phyloP scores from a whole-genome alignment of 768 basidiomycete genomes.

The Podaxis sp. region DNA sequence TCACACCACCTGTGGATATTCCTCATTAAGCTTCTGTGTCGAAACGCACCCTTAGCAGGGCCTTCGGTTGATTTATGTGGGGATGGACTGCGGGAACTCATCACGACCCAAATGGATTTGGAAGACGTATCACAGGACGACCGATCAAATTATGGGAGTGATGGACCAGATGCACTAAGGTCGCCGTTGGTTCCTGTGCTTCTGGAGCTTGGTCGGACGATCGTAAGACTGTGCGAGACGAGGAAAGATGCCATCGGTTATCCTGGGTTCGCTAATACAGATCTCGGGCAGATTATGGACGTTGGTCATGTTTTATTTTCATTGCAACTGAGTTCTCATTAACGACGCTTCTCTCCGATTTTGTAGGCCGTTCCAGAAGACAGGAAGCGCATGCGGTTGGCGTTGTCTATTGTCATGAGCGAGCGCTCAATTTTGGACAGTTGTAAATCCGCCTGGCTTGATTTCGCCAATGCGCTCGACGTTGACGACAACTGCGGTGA shows the following conservation, averaged over 20 bases:
- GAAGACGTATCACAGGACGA: slow-evolving; percentile 3
- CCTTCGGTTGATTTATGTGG: neutral
- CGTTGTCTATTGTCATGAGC: slow-evolving; percentile 40
- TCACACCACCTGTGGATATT: slow-evolving; percentile 48
- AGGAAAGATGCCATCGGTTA: slow-evolving; percentile 27
- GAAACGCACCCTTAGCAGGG: neutral
- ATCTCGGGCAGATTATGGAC: slow-evolving; percentile 34
- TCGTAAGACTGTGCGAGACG: slow-evolving; percentile 26
- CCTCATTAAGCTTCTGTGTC: slow-evolving; percentile 6
- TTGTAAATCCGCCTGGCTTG: slow-evolving; percentile 40
- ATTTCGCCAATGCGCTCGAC: slow-evolving; percentile 14
- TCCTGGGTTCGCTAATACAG: slow-evolving; percentile 15
- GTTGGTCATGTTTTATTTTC: slow-evolving; percentile 20
- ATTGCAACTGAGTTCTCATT: neutral
- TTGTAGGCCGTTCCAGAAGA: slow-evolving; percentile 32
- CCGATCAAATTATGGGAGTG: neutral
- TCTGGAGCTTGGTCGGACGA: slow-evolving; percentile 14
- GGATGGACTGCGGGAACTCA: neutral
- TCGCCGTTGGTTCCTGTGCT: neutral
- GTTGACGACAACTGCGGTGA: neutral
- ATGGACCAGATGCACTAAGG: neutral
- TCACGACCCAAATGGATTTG: slow-evolving; percentile 1
- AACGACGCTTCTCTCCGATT: neutral
- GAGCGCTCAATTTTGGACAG: slow-evolving; percentile 52
- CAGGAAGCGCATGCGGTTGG: slow-evolving; percentile 38